Evolutionary conservation across 352 stramenopile species (phyloP), one percentile per base, ranked within the genome.

Genomic region (Phytopythium vexans): DNA sequence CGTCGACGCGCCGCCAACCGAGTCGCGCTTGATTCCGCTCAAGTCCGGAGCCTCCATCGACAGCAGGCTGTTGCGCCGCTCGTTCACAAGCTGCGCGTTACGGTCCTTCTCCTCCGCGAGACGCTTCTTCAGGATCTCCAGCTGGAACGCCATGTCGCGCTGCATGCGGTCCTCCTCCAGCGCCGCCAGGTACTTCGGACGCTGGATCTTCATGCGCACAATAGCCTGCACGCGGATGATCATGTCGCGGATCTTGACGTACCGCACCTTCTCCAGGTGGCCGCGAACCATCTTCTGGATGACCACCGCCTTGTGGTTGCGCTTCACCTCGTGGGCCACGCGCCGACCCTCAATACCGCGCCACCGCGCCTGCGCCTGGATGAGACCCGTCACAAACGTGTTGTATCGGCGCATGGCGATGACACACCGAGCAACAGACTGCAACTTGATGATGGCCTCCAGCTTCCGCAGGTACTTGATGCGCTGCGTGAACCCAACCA

Each of bases 341-440:
- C 77, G 81, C 44, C 83, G 83, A 9, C 75, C 83, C 45, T 79
- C 58, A 57, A 88, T 77, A 40, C 84, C 84, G 61, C 84, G 70
- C 74, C 82, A 89, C 16, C 61, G 84, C 10, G 84, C 84, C 56
- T 94, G 84, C 4, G 67, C 55, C 48, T 69, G 62, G 14, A 81
- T 72, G 36, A 92, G 58, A 14, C 82, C 84, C 11, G 77, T 79
- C 27, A 82, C 50, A 58, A 94, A 90, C n/a, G 76, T 87, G 66
- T 87, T 86, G 80, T 91, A 94, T 54, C 82, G 74, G 37, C 77
- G 77, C 84, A 94, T 94, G 7, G 80, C 74, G 37, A 86, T 86
- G 3, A 94, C 82, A 41, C 84, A 94, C 34, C 82, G 78, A 58
- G 89, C 75, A 12, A 92, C 80, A 38, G 84, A 92, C 68, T 92